Evolutionary conservation across 176 grass and related monocot species (phyloP).

Genomic region (Oryza glaberrima): DNA sequence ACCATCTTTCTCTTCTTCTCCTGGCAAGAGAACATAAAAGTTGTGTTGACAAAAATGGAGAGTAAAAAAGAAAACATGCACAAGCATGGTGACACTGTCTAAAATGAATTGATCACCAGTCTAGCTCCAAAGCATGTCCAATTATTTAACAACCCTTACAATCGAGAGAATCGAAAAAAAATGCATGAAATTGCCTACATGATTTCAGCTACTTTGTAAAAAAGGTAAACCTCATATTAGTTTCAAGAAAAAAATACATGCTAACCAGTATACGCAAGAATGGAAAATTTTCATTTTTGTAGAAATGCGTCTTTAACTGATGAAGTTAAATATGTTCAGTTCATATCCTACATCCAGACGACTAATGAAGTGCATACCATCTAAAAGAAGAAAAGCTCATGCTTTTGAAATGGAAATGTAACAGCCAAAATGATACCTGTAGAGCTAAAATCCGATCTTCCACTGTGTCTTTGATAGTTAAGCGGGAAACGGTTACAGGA

Average conservation of each 20-base stretch:
- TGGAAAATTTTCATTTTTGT: neutral
- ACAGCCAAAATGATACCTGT: constrained; percentile 51
- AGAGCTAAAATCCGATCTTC: constrained; percentile 85
- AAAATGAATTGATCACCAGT: neutral
- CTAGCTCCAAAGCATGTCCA: neutral
- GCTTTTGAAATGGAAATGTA: neutral
- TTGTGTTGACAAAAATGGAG: neutral
- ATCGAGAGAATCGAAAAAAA: neutral
- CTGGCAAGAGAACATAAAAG: constrained; percentile 43
- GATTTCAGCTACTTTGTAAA: neutral
- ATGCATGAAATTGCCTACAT: neutral
- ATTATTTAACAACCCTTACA: neutral
- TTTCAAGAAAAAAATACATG: neutral
- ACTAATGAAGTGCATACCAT: neutral
- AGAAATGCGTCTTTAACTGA: neutral
- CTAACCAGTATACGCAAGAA: neutral
- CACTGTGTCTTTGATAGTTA: constrained; percentile 69
- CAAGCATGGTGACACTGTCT: neutral
- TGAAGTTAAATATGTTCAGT: neutral
- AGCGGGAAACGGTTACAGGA: constrained; percentile 67
- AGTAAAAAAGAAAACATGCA: neutral
- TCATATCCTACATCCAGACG: neutral
- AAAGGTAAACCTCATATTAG: neutral
- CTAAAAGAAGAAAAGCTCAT: neutral
- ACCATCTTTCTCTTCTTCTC: constrained; percentile 92